phyloP scores from a whole-genome alignment of 2,329 filamentous ascomycete genomes.

The Trichoderma harzianum region DNA sequence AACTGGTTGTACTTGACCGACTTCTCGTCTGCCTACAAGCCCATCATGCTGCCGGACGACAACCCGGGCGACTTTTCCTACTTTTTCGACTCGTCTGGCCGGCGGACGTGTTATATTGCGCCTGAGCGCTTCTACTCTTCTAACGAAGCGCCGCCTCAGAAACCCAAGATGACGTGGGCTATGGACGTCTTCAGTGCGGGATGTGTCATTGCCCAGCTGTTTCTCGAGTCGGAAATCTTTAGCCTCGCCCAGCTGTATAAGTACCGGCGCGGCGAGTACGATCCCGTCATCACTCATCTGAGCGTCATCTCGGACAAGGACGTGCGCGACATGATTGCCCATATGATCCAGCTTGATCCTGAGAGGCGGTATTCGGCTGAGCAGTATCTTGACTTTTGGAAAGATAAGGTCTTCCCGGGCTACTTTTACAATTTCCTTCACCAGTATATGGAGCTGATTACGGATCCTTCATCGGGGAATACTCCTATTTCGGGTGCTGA shows the following conservation, averaged over 20 bases:
- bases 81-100: constrained; percentile 90
- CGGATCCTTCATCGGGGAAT: constrained; percentile 80
- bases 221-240: constrained; percentile 94
- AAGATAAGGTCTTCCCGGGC: constrained; percentile 84
- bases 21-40: constrained; percentile 94
- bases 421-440: constrained; percentile 98
- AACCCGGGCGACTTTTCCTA: constrained; percentile 98
- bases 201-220: constrained; percentile 94
- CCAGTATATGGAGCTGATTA: constrained; percentile 95
- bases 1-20: constrained; percentile 99
- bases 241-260: constrained; percentile 94
- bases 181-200: constrained; percentile 99
- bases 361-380: constrained; percentile 90
- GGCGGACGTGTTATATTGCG: constrained; percentile 90
- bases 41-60: constrained; percentile 87
- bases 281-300: constrained; percentile 76
- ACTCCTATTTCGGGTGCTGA: constrained; percentile 62
- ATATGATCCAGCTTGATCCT: constrained; percentile 95
- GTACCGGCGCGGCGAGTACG: constrained; percentile 89
- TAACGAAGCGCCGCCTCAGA: constrained; percentile 60
- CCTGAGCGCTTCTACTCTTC: constrained; percentile 84
- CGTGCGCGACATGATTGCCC: constrained; percentile 81
- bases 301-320: constrained; percentile 84
- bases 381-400: constrained; percentile 90
- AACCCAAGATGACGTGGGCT: constrained; percentile 71